These are phyloP conservation scores for Beauveria rudraprayagi DNA, from an alignment of 2,329 filamentous ascomycete genomes.

Conservation along the genomic window DNA sequence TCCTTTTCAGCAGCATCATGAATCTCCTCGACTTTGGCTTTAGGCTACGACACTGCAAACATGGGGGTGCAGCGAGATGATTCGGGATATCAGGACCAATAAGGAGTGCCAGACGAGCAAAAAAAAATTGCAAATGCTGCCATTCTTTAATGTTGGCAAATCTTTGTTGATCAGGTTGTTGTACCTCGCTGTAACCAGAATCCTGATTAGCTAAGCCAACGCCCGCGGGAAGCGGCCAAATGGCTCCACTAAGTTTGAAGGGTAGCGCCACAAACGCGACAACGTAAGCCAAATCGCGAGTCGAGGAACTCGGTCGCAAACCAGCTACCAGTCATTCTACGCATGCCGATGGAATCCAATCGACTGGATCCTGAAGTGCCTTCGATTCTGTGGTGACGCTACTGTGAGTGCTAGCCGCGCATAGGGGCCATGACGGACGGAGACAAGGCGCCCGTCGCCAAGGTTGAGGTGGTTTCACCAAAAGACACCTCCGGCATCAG, in stretches of 20 bases:
- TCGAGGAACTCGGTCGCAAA: not conserved
- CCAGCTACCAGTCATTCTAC: not conserved
- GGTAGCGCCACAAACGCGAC: constrained; percentile 3
- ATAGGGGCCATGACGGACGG: constrained; percentile 15
- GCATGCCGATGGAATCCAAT: not conserved
- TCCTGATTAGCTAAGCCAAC: not conserved
- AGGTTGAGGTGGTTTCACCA: constrained; percentile 29
- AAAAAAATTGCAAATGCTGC: not conserved
- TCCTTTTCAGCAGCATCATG: not conserved
- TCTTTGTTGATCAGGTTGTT: not conserved
- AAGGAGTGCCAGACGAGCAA: too few relatives aligned
- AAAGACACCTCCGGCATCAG: constrained; percentile 23
- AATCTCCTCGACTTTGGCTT: not conserved
- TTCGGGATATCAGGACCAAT: not conserved
- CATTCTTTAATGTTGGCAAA: not conserved
- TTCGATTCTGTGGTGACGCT: not conserved
- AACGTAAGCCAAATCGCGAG: not conserved
- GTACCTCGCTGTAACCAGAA: not conserved
- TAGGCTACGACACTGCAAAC: not conserved
- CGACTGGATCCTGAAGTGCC: not conserved
- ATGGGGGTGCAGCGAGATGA: not conserved
- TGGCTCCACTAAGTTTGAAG: not conserved
- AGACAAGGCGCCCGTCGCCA: constrained; percentile 16
- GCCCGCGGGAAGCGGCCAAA: not conserved
- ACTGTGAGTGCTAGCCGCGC: not conserved